phyloP scores from a whole-genome alignment of 2,329 filamentous ascomycete species.

The Mollisia scopiformis region DNA sequence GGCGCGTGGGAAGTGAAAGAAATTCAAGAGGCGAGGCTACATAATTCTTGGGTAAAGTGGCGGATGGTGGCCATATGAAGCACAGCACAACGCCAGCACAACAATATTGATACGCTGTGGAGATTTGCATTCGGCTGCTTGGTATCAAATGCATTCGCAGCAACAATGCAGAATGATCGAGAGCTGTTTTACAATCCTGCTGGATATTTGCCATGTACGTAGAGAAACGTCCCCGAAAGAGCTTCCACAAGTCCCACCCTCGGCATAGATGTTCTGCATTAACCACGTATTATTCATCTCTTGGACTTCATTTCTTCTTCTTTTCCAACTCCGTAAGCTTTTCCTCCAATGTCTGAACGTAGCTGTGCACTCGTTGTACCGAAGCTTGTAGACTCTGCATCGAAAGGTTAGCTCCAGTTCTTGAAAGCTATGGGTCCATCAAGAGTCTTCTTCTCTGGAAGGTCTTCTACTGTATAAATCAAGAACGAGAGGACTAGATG shows the following conservation, averaged over 20 bases:
- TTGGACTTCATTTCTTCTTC: constrained; percentile 57
- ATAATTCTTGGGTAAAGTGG: neutral
- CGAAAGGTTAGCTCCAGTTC: constrained; percentile 14
- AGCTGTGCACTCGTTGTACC: constrained; percentile 82
- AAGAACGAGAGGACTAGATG: constrained; percentile 17
- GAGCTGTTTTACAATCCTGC: constrained; percentile 25
- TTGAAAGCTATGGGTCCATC: neutral
- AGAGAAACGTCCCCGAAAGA: neutral
- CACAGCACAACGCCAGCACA: too few relatives aligned
- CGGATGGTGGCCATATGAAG: too few relatives aligned
- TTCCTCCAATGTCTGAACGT: constrained; percentile 81
- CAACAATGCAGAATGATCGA: constrained; percentile 21
- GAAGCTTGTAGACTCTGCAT: constrained; percentile 81
- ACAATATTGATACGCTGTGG: constrained; percentile 11
- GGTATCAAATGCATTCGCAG: constrained; percentile 23
- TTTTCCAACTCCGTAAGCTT: constrained; percentile 71
- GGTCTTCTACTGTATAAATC: constrained; percentile 13
- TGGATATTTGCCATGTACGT: constrained; percentile 10
- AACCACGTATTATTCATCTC: constrained; percentile 8
- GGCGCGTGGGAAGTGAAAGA: constrained; percentile 6
- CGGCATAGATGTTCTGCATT: neutral
- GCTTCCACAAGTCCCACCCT: neutral
- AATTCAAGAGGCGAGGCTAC: constrained; percentile 22
- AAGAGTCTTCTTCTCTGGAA: constrained; percentile 9
- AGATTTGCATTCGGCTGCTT: constrained; percentile 12